Conservation (phyloP, 345 rosid genomes). For the Erucastrum elatum region DNA sequence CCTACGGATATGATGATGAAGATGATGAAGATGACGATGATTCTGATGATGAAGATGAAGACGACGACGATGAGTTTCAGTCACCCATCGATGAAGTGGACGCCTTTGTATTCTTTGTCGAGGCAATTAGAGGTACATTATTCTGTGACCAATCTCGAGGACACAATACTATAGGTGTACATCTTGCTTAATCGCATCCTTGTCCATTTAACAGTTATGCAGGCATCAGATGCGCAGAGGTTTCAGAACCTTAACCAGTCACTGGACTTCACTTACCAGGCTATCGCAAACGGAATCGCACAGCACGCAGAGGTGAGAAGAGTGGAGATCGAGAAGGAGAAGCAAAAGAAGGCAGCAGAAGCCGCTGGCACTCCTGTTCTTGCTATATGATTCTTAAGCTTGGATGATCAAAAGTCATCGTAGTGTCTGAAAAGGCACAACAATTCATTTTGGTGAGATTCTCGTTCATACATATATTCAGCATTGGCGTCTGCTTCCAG, state of each 20-base stretch:
- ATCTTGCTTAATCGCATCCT: background rate
- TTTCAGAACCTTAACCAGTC: conserved; percentile 81
- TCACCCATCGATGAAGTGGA: conserved; percentile 99
- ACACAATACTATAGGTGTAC: background rate
- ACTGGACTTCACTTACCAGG: conserved; percentile 82
- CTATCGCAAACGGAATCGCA: conserved; percentile 84
- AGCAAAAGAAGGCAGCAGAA: conserved; percentile 66
- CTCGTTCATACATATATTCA: conserved; percentile 7
- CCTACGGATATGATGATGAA: conserved; percentile 62
- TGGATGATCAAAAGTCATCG: conserved; percentile 1
- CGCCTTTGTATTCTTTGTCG: conserved; percentile 90
- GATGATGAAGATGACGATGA: conserved; percentile 44
- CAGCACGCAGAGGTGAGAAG: conserved; percentile 95
- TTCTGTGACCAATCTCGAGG: background rate
- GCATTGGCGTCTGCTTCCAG: conserved; percentile 11
- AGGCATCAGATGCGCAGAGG: conserved; percentile 74
- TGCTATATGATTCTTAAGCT: conserved; percentile 11
- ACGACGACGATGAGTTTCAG: conserved; percentile 77
- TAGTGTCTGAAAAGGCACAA: background rate
- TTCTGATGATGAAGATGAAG: conserved; percentile 65
- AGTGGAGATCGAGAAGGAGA: conserved; percentile 88
- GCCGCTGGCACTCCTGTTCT: conserved; percentile 23
- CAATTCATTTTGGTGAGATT: conserved; percentile 32
- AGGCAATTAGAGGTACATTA: conserved; percentile 72
- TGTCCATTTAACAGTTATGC: conserved; percentile 53